Evolutionary conservation across 2,329 filamentous ascomycete species (phyloP).

Genomic region (Monosporascus sp.): DNA sequence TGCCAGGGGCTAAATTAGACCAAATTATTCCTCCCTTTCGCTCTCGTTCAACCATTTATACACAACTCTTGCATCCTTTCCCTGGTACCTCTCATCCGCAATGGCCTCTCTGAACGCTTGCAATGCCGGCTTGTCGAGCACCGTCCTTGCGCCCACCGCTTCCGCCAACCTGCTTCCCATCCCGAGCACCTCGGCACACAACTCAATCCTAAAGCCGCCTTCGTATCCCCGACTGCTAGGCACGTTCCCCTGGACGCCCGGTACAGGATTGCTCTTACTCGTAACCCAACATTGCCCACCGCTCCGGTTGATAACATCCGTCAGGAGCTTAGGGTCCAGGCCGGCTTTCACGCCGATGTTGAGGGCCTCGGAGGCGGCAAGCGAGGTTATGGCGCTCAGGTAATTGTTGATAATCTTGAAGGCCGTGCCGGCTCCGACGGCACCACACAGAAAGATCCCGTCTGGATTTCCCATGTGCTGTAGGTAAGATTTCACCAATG

Average conservation of each 20-base stretch:
- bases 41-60: slow-evolving; percentile 28
- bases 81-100: slow-evolving; percentile 22
- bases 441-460: slow-evolving; percentile 58
- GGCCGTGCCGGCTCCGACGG: slow-evolving; percentile 58
- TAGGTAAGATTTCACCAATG: slow-evolving; percentile 51
- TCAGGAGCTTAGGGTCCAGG: slow-evolving; percentile 41
- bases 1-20: no score
- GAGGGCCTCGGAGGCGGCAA: slow-evolving; percentile 33
- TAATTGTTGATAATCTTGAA: slow-evolving; percentile 74
- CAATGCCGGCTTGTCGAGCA: slow-evolving; percentile 22
- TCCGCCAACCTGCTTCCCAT: slow-evolving; percentile 24
- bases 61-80: slow-evolving; percentile 28
- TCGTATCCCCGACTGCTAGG: slow-evolving; percentile 25
- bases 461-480: slow-evolving; percentile 47
- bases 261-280: slow-evolving; percentile 28
- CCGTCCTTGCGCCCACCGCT: slow-evolving; percentile 23
- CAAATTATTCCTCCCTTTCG: slow-evolving; percentile 3
- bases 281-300: slow-evolving; percentile 45
- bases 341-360: slow-evolving; percentile 34
- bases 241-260: slow-evolving; percentile 24
- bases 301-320: slow-evolving; percentile 64
- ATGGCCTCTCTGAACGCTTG: slow-evolving; percentile 24
- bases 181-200: slow-evolving; percentile 25
- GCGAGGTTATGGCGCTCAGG: slow-evolving; percentile 65
- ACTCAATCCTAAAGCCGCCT: slow-evolving; percentile 28